Base-by-base conservation (phyloP, 2,329 filamentous ascomycete genomes). In the Arthrobotrys megalospora region DNA sequence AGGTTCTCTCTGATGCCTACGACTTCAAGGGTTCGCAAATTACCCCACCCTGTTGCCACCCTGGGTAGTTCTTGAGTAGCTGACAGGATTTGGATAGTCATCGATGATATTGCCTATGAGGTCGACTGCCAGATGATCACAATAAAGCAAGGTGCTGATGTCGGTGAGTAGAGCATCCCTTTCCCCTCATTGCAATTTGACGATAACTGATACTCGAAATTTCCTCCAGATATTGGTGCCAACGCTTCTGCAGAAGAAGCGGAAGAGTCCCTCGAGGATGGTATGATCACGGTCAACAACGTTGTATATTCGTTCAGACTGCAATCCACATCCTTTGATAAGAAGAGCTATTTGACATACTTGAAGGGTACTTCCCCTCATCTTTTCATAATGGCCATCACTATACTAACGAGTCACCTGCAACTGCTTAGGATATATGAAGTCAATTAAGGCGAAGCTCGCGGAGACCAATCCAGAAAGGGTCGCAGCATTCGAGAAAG, bases 1-100 rank as follows among this genome's bases (percentile, higher is more conserved):
- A 99, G 91, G 89, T 99, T 86, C 91, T 98, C 90, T 96, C 96
- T 84, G 95, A 98, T 88, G 96, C 92, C 82, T 97, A 91, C 88
- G 88, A 94, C 82, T 86, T 96, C 84, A 93, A 93, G 88, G 88
- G 71, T 68, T 63, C 55, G 58, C 36, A 2, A 2, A 32, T 50
- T 41, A 38, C 16, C 32, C 48, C 55, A 34, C 38, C 41, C 24
- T 28, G 6, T 41, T 38, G 16, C 47, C 28, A 8, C 12, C 7
- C 16, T 48, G 19, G 16, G 21, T 34, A 16, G 16, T 34, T 21
- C 12, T 16, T 6, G 38, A 12, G 5, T 21, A 21, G 19, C 58
- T 55, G 48, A 77, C 32, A 14, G 14, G 14, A 21, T 11, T 41
- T 11, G 12, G n/a, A 55, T 43, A 78, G 75, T 92, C 85, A 85